Base-by-base conservation (phyloP, 805 yeast species). In the Spathaspora boniae region DNA sequence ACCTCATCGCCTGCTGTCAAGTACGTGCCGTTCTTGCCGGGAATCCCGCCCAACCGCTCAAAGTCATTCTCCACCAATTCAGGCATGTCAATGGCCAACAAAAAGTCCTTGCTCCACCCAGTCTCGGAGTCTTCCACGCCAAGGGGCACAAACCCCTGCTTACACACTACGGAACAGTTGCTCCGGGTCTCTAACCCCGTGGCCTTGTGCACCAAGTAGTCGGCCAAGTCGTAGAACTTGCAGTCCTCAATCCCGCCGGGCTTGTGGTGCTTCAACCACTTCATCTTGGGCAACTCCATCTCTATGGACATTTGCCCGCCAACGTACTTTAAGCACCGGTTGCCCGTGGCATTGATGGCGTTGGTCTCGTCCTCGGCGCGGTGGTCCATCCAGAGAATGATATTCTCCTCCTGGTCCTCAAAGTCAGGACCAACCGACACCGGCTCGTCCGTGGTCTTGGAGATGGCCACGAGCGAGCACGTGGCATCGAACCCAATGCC, bases 401-500 rank as follows among this genome's bases (percentile, higher is more conserved):
- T 82, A 60, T 93, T 88, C 54, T 89, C 95, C 42, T 73, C 74
- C 31, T 66, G 47, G 50, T 86, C 80, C 22, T 61, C 44, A 56
- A 86, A 91, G 54, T 89, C 86, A 1, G 98, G 98, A 7, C 98
- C 98, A 11, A 88, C 98, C 2, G 83, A 86, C 29, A 86, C 72
- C 3, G 96, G 95, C 31, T 68, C 56, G 47, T 83, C 85, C 30
- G 73, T 68, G 4, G 65, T 54, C 45, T 82, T 84, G 42, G 79
- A 72, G 24, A 89, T 68, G 1, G 80, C 96, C 9, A 88, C 96
- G 39, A 93, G 69, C 2, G 98, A 93, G 58, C 98, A 93, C 18
- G 98, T 93, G 19, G 97, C 98, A 60, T 93, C 98, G 48, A 89
- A 93, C 0, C 98, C 97, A 44, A 93, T 78, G 43, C 98, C 98